A percentile compares a stretch with the other conserved stretches of the same genome.
Evolutionary conservation across 805 yeast genomes (phyloP).

Genomic region (Spathaspora arborariae): DNA sequence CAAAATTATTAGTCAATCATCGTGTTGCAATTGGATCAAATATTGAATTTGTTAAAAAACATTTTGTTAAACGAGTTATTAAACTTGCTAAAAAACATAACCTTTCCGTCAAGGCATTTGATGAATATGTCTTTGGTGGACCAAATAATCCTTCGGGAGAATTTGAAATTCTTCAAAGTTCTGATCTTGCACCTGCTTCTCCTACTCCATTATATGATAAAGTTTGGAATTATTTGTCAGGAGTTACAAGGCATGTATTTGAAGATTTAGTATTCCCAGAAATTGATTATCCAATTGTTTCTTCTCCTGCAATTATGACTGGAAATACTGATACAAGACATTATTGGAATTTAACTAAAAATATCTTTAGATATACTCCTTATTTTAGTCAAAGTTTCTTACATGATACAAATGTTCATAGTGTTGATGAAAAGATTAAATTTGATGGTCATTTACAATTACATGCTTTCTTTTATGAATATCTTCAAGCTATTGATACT

Average conservation of each 20-base stretch:
- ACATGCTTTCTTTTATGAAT: conserved; percentile 54
- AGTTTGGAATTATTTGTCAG: conserved; percentile 42
- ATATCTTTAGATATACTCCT: conserved; percentile 62
- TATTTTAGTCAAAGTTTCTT: conserved; percentile 30
- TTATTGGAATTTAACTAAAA: conserved; percentile 59
- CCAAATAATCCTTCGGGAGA: conserved; percentile 12
- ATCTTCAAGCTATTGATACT: conserved; percentile 41
- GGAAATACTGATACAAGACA: conserved; percentile 70
- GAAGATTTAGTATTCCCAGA: conserved; percentile 41
- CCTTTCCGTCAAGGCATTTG: conserved; percentile 34
- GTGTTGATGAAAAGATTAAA: conserved; percentile 58
- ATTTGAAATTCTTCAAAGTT: conserved; percentile 13
- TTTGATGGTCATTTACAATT: conserved; percentile 58
- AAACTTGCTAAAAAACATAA: conserved; percentile 24
- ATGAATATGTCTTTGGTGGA: conserved; percentile 17
- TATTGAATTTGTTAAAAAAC: conserved; percentile 18
- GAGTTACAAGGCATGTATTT: conserved; percentile 43
- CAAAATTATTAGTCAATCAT: conserved; percentile 31
- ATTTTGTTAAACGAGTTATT: conserved; percentile 21
- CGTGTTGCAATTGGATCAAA: conserved; percentile 31
- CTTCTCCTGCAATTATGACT: conserved; percentile 58
- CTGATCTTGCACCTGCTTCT: conserved; percentile 42
- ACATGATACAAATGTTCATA: conserved; percentile 45
- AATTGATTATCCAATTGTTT: conserved; percentile 29
- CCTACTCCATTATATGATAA: conserved; percentile 37